Base-by-base conservation (phyloP, 192 early-diverging fungal species). In the Neocallimastix lanati region DNA sequence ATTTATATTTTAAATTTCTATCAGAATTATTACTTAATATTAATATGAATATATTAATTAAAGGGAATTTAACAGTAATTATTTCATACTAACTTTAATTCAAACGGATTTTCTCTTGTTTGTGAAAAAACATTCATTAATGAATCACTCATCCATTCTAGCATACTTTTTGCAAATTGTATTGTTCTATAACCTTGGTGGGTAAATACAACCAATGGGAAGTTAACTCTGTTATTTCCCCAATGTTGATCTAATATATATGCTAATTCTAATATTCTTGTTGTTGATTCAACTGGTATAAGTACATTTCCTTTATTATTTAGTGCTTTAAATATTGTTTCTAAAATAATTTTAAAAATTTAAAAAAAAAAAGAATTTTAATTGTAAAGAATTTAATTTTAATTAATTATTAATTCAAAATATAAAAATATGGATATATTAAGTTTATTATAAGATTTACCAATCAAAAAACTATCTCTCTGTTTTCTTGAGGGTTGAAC, bases 91-190 rank as follows among this genome's bases (percentile, higher is more conserved):
- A 91, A 93, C 82, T 91, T 93, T 86, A 98, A 93, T 78, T 97
- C 94, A 82, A 96, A 97, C 0, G 96, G 96, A 79, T 92, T 91
- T 79, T 92, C 92, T 15, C 94, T 88, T 36, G 88, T 86, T 35
- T 88, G 86, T 5, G 91, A 86, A 76, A 98, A 92, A 18, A 91
- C 85, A 30, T 90, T 84, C 28, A 90, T 90, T 27, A 99, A 86
- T 29, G 87, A 89, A 77, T 93, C 90, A 13, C 94, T 91, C 96
- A 98, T 97, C 97, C 97, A 99, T 84, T 96, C 96, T 67, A 93
- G 85, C 90, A 96, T 96, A 27, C 92, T 91, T 78, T 93, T 93
- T 0, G 97, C 96, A 84, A 91, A 92, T 80, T 93, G 90, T 13
- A 93, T 87, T n/a, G 91, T 92, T 18, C 91, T 88, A 79, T 91